Base-by-base conservation (phyloP, 2,329 filamentous ascomycete species). In the Tolypocladium ovalisporum region DNA sequence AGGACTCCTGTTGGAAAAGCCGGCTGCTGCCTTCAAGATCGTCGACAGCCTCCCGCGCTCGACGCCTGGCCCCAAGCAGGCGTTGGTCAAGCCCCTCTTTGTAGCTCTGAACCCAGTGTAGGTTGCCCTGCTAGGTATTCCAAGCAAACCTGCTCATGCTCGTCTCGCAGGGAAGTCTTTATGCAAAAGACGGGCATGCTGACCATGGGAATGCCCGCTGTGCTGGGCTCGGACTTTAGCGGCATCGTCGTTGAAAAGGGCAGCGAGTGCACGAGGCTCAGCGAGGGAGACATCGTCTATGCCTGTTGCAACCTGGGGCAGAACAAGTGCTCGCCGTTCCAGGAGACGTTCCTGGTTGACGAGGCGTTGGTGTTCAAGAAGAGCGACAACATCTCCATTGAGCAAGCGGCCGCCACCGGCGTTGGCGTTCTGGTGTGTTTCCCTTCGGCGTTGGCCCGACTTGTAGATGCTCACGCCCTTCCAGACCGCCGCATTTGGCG, bases 91-190 rank as follows among this genome's bases (percentile, higher is more conserved):
- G 58, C 71, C 66, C 8, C 64, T 73, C 9, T 66, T 64, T 19
- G 65, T 72, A 0, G 70, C 64, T 1, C 65, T 75, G 40, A 74
- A 74, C 56, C 69, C 70, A 0, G 65, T 74, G 72, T 75, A 55
- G 56, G 68, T 47, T 58, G 22, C 4, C 1, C 15, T 12, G 4
- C 19, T 9, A 2, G 19, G 10, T 13, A 13, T 15, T 2, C 47
- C 3, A 4, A 22, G 5, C 8, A 7, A 22, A 10, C 15, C 29
- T 34, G 19, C 47, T 52, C 19, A 52, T 52, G 29, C 29, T 13
- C 19, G 47, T 22, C 17, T 35, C 29, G 19, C 32, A 70, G 65
- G 2, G 73, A 75, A 12, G 58, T 60, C 0, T 62, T 72, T 49
- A 72, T 73, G 63, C 68, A 68, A 44, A 59, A 64, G 3, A 65